Conservation (phyloP, 169 alveolate species). For the Plasmodium vivax region DNA sequence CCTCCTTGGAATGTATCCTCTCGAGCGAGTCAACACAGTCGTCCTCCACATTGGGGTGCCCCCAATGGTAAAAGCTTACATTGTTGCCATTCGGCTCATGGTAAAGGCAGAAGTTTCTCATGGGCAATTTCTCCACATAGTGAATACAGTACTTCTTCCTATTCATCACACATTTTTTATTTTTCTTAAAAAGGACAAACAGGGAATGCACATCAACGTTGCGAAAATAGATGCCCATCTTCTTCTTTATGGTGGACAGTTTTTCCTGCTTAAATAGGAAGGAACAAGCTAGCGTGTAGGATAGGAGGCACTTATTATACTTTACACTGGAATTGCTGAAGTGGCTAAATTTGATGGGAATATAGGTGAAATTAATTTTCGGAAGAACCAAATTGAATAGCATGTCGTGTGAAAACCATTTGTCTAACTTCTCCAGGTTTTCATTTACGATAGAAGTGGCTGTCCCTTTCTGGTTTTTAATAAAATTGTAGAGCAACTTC, state of each 20-base stretch:
- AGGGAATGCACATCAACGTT: conserved; percentile 37
- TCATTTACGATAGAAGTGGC: conserved; percentile 16
- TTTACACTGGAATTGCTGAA: conserved; percentile 33
- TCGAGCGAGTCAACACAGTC: not conserved
- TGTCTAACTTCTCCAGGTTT: conserved; percentile 44
- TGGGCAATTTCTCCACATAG: conserved; percentile 36
- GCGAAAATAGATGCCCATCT: conserved; percentile 21
- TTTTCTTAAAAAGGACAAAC: conserved; percentile 28
- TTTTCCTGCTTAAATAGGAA: conserved; percentile 69
- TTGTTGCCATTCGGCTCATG: conserved; percentile 3
- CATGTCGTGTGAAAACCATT: conserved; percentile 73
- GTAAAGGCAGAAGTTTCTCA: conserved; percentile 25
- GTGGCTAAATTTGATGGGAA: conserved; percentile 50
- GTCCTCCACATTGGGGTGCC: not conserved
- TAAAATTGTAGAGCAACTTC: conserved; percentile 43
- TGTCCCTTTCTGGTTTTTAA: conserved; percentile 34
- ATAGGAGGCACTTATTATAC: conserved; percentile 34
- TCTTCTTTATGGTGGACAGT: conserved; percentile 49
- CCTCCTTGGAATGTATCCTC: conserved; percentile 8
- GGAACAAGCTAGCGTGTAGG: conserved; percentile 45
- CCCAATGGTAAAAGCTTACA: not conserved
- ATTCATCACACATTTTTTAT: conserved; percentile 24
- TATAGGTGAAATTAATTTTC: conserved; percentile 33
- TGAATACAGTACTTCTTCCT: not conserved
- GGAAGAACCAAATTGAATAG: conserved; percentile 66